Evolutionary conservation across 2,329 filamentous ascomycete species (phyloP), one percentile per base, ranked within the genome.

Genomic region (Neonectria neomacrospora): DNA sequence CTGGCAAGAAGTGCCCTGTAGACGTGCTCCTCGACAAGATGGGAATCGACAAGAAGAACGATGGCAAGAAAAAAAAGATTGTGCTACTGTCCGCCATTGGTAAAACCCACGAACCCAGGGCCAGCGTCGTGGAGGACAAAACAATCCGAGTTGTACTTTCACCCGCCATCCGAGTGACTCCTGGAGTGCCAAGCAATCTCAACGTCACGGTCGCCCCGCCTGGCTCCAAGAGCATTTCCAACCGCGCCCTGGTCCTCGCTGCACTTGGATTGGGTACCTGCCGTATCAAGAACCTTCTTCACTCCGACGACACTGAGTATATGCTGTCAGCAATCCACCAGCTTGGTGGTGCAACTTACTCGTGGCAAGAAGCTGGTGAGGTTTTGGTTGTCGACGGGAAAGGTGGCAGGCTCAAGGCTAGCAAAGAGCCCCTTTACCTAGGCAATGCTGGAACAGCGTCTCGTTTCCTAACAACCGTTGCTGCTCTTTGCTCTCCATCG

Each of bases 21-120:
- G 92, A 97, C 71, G 86, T 91, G 37, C 80, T 99, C 54, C 85
- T 99, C 60, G 86, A 91, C 69, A 97, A 97, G 77, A 99, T 99
- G 96, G 94, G 91, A 0, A 91, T 99, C 9, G 96, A 99, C 80
- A 99, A 99, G 86, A 99, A 99, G 84, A 99, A 99, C 69, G 92
- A 97, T 47, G 96, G 96, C 2, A 88, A 88, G 63, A 94, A 95
- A 79, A 99, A 99, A 85, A 98, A 97, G 80, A 91, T 99, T 67
- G 95, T 97, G 7, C 86, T 99, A 8, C 84, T 99, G 11, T 94
- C 94, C 1, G 91, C 91, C 12, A 97, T 99, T 75, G 96, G 96
- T 61, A 88, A 90, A 73, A 96, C 94, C 1, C 81, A 95, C 74
- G 96, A 99, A 80, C 91, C 89, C 58, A 92, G 91, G 77, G 96